Evolutionary conservation across 2,329 filamentous ascomycete species (phyloP).

Genomic region (Curvularia spicifera): DNA sequence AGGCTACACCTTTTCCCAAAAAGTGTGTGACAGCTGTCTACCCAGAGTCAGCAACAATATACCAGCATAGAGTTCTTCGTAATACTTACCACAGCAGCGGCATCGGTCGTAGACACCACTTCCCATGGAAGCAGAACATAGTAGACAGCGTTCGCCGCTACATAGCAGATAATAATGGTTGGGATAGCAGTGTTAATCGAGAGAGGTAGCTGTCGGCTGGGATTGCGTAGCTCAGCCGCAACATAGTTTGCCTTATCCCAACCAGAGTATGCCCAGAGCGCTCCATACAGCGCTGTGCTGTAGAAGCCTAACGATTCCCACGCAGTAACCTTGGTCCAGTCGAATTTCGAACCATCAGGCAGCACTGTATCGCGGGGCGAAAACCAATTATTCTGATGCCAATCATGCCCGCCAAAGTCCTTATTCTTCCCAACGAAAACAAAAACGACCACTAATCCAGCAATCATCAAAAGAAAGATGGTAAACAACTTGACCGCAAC

Average conservation of each 20-base stretch:
- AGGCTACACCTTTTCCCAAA: conserved; percentile 57
- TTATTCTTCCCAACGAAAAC: conserved; percentile 35
- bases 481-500: conserved; percentile 48
- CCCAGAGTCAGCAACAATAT: background rate
- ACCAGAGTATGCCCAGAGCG: conserved; percentile 46
- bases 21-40: conserved; percentile 55
- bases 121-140: conserved; percentile 68
- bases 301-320: conserved; percentile 69
- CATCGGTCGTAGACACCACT: conserved; percentile 65
- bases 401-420: conserved; percentile 44
- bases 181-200: conserved; percentile 69
- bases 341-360: conserved; percentile 40
- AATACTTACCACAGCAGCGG: conserved; percentile 64
- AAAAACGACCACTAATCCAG: conserved; percentile 44
- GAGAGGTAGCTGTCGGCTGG: conserved; percentile 58
- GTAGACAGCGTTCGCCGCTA: conserved; percentile 67
- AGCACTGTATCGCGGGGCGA: conserved; percentile 34
- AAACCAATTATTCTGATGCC: conserved; percentile 46
- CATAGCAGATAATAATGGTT: conserved; percentile 66
- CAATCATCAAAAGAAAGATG: conserved; percentile 44
- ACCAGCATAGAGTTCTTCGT: background rate
- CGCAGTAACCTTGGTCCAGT: conserved; percentile 51
- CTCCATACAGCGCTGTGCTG: conserved; percentile 60
- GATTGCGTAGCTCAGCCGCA: conserved; percentile 45
- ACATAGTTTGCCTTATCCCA: conserved; percentile 52